phyloP scores from a whole-genome alignment of 371 early-diverging fungal genomes.

The Rhizomucor miehei region DNA sequence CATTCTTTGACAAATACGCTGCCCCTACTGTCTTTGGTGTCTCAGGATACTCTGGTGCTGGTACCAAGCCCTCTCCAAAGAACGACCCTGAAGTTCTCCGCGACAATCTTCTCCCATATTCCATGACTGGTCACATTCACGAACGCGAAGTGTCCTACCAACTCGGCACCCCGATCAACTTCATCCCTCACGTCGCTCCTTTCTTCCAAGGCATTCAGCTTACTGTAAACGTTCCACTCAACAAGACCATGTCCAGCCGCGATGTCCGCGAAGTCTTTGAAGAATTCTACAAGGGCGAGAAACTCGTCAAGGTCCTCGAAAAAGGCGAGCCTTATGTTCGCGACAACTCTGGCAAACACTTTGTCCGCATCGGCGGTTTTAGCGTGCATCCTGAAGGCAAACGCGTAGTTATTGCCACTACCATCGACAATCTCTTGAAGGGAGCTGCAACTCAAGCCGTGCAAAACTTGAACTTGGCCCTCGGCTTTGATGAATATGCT shows the following conservation, averaged over 20 bases:
- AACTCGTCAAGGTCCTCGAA: conserved; percentile 74
- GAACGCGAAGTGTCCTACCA: conserved; percentile 89
- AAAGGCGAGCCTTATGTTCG: conserved; percentile 80
- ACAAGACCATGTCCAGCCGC: conserved; percentile 57
- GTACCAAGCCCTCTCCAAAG: conserved; percentile 92
- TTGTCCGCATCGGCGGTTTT: conserved; percentile 90
- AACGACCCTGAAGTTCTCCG: conserved; percentile 82
- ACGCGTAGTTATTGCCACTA: conserved; percentile 86
- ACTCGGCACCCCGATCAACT: conserved; percentile 61
- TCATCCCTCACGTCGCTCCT: conserved; percentile 91
- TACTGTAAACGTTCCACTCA: conserved; percentile 84
- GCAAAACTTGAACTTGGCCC: conserved; percentile 81
- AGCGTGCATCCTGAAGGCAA: conserved; percentile 76
- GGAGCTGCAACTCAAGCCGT: conserved; percentile 97
- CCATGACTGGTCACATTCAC: conserved; percentile 94
- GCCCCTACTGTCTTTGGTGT: conserved; percentile 91
- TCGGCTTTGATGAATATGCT: conserved; percentile 78
- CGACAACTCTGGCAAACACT: conserved; percentile 84
- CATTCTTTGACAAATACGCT: conserved; percentile 53
- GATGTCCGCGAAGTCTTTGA: conserved; percentile 71
- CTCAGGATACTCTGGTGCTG: conserved; percentile 96
- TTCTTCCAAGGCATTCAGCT: conserved; percentile 93
- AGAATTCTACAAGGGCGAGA: conserved; percentile 74
- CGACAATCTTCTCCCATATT: conserved; percentile 90
- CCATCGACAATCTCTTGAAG: conserved; percentile 95